Conservation (phyloP, 495 filamentous ascomycete genomes). For the Annulohypoxylon nitens region DNA sequence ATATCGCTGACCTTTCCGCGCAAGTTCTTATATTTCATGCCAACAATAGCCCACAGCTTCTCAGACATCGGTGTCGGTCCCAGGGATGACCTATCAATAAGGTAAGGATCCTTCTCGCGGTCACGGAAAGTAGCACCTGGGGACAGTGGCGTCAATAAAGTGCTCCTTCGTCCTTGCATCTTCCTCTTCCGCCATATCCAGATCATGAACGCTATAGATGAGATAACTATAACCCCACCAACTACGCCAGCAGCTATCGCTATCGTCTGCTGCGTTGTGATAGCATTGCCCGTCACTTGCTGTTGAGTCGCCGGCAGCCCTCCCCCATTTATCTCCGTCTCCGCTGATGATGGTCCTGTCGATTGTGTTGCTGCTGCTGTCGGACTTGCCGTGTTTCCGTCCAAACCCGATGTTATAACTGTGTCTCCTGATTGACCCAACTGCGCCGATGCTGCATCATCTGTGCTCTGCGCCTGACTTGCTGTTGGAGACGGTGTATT, state of each 20-base stretch:
- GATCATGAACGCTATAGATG: conserved; percentile 60
- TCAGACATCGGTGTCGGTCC: conserved; percentile 57
- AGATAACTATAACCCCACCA: conserved; percentile 61
- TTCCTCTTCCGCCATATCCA: conserved; percentile 63
- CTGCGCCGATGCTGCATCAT: conserved; percentile 18
- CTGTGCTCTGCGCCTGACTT: neutral
- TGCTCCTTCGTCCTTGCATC: conserved; percentile 55
- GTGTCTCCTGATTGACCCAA: conserved; percentile 20
- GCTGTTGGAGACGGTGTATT: conserved; percentile 9
- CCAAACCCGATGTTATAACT: conserved; percentile 6
- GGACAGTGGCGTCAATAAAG: conserved; percentile 61
- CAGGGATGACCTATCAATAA: conserved; percentile 57
- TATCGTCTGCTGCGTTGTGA: conserved; percentile 54
- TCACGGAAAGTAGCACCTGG: conserved; percentile 41
- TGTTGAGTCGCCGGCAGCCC: conserved; percentile 29
- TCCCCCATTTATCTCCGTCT: conserved; percentile 28
- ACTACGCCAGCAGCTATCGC: conserved; percentile 64
- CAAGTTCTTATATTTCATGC: conserved; percentile 55
- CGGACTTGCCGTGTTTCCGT: conserved; percentile 3
- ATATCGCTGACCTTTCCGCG: conserved; percentile 55
- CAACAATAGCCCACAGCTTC: conserved; percentile 55
- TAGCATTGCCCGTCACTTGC: conserved; percentile 39
- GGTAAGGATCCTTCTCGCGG: conserved; percentile 58
- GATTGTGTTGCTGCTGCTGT: conserved; percentile 22
- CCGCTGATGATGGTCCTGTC: conserved; percentile 22